Percentiles rank a stretch among this genome's conserved stretches.
These are phyloP conservation scores for Zoysia matrella DNA, from an alignment of 202 grass and related monocot species.

Conservation along the genomic window DNA sequence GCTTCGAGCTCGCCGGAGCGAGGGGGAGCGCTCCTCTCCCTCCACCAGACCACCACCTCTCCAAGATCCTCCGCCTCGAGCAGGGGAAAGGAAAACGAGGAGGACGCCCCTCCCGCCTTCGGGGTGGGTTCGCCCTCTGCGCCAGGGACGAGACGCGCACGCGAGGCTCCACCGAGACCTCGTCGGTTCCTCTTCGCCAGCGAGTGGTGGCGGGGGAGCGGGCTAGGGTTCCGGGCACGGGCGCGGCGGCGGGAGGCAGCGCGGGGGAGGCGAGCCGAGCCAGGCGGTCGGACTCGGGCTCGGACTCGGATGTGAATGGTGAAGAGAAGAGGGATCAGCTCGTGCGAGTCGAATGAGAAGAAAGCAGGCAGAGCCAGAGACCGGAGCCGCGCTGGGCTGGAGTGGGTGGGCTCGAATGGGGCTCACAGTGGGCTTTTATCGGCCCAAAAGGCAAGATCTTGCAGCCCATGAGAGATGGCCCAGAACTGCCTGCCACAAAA, in stretches of 20 bases:
- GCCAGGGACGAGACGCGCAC: background rate
- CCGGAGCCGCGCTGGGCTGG: too few relatives aligned
- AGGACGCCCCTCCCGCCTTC: background rate
- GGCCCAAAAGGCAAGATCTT: too few relatives aligned
- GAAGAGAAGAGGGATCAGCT: background rate
- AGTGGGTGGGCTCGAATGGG: too few relatives aligned
- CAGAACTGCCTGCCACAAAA: too few relatives aligned
- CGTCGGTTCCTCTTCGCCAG: conserved; percentile 11
- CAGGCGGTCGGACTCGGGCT: background rate
- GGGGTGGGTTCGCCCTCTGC: background rate
- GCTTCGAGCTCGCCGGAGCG: conserved; percentile 1
- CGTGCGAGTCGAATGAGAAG: too few relatives aligned
- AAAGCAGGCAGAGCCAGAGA: too few relatives aligned
- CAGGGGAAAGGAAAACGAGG: conserved; percentile 1
- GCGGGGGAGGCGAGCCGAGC: background rate
- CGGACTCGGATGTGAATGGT: background rate
- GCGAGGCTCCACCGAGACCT: background rate
- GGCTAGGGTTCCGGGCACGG: conserved; percentile 25
- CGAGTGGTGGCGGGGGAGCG: background rate
- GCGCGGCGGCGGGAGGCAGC: background rate
- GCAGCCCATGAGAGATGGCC: too few relatives aligned
- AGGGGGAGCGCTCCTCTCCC: background rate
- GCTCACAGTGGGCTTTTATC: too few relatives aligned
- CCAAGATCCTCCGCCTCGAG: conserved; percentile 19
- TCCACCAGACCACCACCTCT: background rate